A percentile compares a stretch with the other conserved stretches of the same genome.
phyloP scores from a whole-genome alignment of 345 rosid species.

The Limnanthes douglasii region DNA sequence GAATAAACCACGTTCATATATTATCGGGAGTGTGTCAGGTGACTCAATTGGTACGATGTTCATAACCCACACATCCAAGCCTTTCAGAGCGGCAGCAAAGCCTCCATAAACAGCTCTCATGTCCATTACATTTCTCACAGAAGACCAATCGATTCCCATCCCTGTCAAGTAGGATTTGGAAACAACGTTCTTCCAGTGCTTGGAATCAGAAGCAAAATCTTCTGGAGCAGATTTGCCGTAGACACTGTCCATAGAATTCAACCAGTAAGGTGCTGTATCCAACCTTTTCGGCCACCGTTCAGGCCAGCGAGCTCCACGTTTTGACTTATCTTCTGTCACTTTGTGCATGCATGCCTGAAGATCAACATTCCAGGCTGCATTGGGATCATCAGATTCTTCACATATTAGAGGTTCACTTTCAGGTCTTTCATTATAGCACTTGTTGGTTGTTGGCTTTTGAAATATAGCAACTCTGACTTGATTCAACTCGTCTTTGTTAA shows the following conservation, averaged over 20 bases:
- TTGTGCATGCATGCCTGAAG: conserved; percentile 56
- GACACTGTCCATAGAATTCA: conserved; percentile 48
- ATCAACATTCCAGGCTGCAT: conserved; percentile 63
- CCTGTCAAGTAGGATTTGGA: conserved; percentile 59
- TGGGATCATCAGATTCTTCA: conserved; percentile 27
- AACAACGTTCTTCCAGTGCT: conserved; percentile 59
- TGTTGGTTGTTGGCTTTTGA: conserved; percentile 54
- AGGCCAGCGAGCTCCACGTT: conserved; percentile 49
- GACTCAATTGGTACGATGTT: conserved; percentile 60
- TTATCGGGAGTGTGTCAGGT: conserved; percentile 49
- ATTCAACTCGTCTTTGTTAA: conserved; percentile 30
- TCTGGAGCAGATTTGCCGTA: conserved; percentile 46
- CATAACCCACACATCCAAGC: conserved; percentile 78
- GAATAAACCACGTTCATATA: conserved; percentile 72
- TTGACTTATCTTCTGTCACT: conserved; percentile 39
- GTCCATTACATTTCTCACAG: conserved; percentile 72
- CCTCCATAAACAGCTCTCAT: conserved; percentile 98
- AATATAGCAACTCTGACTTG: conserved; percentile 75
- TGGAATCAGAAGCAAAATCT: conserved; percentile 37
- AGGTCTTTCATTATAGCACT: conserved; percentile 57
- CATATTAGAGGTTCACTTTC: conserved; percentile 52
- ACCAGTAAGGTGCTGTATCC: conserved; percentile 55
- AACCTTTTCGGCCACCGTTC: conserved; percentile 69
- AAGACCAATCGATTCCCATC: conserved; percentile 55
- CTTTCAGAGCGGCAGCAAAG: conserved; percentile 73